Base-by-base conservation (phyloP, 2,329 filamentous ascomycete genomes). In the Arthrobotrys conoides region DNA sequence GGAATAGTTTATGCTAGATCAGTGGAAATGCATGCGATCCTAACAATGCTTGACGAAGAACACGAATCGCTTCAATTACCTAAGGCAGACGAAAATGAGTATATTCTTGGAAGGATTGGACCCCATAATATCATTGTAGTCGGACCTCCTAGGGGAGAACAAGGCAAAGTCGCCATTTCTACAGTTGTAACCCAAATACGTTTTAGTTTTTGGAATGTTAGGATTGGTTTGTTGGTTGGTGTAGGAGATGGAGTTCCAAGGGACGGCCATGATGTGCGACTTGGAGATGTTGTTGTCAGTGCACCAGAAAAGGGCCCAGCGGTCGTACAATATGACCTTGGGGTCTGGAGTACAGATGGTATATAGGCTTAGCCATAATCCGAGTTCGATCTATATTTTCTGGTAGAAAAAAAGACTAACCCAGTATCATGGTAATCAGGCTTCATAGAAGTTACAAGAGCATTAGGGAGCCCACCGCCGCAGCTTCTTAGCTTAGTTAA, bases 111-210 rank as follows among this genome's bases (percentile, higher is more conserved):
- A 1, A 41, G 41, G 5, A 67, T 75, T 20, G 71, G 71, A 14
- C 9, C 9, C 14, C 63, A 68, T 22, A 67, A 67, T 75, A 51
- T 75, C 16, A n/a, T 67, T 1, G 67, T 75, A n/a, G 53, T 51
- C 5, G 49, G 49, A 10, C 66, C 66, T n/a, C 12, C 66, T 5
- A 27, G 3, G 6, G 66, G 66, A 4, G 36, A 22, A 20, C 36
- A 46, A 24, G 51, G 49, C 1, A 69, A 59, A 16, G 51, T 46
- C 0, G 38, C 66, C 2, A 30, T 59, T 16, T 36, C 36, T n/a
- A 44, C 22, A 3, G 33, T 57, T 3, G 66, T 59, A 6, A 33
- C 16, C 12, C 49, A 27, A 2, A 69, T 69, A 20, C 22, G 33
- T 20, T n/a, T 22, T 1, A 64, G 36, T 8, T 64, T 64, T 14